phyloP scores from a whole-genome alignment of 2,329 filamentous ascomycete genomes.

The Colletotrichum sp. region DNA sequence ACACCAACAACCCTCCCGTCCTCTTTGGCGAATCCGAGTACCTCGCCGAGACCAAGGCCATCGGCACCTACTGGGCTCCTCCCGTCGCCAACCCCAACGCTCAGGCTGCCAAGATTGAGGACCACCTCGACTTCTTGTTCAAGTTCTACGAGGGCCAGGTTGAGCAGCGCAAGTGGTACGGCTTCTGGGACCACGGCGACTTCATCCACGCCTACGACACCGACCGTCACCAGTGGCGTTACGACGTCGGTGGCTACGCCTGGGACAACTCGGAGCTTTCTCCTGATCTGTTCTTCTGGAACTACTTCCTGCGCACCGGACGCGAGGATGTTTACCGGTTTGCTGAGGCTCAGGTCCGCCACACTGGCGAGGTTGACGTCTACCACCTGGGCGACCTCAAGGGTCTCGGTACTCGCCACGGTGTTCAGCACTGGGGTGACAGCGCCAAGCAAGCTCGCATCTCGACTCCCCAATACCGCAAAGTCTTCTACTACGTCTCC shows the following conservation, averaged over 20 bases:
- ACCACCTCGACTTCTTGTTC: slow-evolving; percentile 59
- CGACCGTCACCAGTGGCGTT: slow-evolving; percentile 65
- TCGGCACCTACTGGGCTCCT: slow-evolving; percentile 60
- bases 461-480: slow-evolving; percentile 61
- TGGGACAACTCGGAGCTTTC: slow-evolving; percentile 72
- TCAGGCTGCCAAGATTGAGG: slow-evolving; percentile 48
- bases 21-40: slow-evolving; percentile 52
- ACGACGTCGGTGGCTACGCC: slow-evolving; percentile 67
- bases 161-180: slow-evolving; percentile 65
- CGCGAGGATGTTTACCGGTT: slow-evolving; percentile 62
- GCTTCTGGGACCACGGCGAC: slow-evolving; percentile 67
- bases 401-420: slow-evolving; percentile 66
- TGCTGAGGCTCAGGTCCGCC: slow-evolving; percentile 62
- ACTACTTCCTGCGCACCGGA: slow-evolving; percentile 64
- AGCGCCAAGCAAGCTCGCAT: slow-evolving; percentile 68
- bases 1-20: slow-evolving; percentile 57
- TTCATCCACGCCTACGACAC: slow-evolving; percentile 67
- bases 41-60: slow-evolving; percentile 55
- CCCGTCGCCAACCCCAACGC: slow-evolving; percentile 25
- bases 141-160: slow-evolving; percentile 61
- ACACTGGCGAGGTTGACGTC: slow-evolving; percentile 66
- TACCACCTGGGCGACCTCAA: slow-evolving; percentile 64
- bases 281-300: slow-evolving; percentile 67
- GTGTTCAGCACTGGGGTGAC: slow-evolving; percentile 66
- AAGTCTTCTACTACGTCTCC: slow-evolving; percentile 58